Conservation (phyloP, 1,284 basidiomycete species). For the Singerocomus rubriflavus region DNA sequence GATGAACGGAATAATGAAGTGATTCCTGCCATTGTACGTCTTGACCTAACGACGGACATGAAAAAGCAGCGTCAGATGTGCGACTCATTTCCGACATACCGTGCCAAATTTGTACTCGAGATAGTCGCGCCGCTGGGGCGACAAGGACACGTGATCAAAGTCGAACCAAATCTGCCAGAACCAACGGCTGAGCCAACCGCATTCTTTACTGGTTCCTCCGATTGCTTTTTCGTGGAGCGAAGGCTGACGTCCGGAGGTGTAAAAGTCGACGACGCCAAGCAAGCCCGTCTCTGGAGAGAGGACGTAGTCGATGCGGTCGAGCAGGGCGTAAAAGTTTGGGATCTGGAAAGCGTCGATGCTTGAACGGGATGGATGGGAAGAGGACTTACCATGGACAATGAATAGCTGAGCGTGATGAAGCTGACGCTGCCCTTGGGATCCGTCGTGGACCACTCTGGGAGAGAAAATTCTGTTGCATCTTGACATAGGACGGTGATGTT, state of each 20-base stretch:
- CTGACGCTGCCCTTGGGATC: conserved; percentile 56
- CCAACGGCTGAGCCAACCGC: conserved; percentile 72
- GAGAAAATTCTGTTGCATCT: conserved; percentile 68
- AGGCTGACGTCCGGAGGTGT: conserved; percentile 62
- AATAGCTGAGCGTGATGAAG: conserved; percentile 71
- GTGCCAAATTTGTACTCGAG: conserved; percentile 83
- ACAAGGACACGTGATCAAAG: conserved; percentile 73
- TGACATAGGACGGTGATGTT: conserved; percentile 77
- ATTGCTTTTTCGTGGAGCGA: conserved; percentile 64
- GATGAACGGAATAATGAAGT: conserved; percentile 67
- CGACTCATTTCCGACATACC: conserved; percentile 27
- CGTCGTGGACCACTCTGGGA: conserved; percentile 57
- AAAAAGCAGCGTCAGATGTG: background rate
- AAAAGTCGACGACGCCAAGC: conserved; percentile 77
- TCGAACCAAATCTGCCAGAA: conserved; percentile 86
- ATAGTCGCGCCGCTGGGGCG: conserved; percentile 69
- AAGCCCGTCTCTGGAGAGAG: conserved; percentile 66
- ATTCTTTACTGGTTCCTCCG: conserved; percentile 67
- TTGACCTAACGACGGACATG: conserved; percentile 42
- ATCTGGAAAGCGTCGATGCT: conserved; percentile 41
- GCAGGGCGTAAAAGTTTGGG: conserved; percentile 64
- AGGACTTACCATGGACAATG: conserved; percentile 61
- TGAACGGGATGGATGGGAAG: background rate
- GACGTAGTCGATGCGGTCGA: conserved; percentile 71
- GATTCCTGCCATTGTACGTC: conserved; percentile 72